Evolutionary conservation across 108 stramenopile genomes (phyloP).

Genomic region (Skeletonema costatum): DNA sequence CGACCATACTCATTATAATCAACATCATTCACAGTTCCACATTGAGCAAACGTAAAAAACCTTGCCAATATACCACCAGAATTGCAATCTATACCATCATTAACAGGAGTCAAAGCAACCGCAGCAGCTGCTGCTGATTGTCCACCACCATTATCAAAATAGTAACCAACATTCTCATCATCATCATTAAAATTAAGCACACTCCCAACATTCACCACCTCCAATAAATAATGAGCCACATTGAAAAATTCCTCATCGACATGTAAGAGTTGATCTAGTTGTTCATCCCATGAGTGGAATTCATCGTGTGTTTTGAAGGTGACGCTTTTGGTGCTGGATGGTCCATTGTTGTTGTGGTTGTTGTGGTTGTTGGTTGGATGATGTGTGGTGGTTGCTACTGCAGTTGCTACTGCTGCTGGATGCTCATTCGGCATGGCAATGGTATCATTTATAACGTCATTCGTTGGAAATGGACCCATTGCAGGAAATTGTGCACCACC

Average conservation of each 20-base stretch:
- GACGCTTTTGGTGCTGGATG: constrained; percentile 11
- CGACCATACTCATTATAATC: not conserved
- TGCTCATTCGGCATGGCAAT: no score
- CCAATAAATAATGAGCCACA: constrained; percentile 28
- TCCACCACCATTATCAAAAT: not conserved
- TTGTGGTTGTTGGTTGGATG: not conserved
- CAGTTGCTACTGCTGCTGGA: not conserved
- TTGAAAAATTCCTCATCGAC: constrained; percentile 40
- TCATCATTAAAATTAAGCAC: not conserved
- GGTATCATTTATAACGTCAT: no score
- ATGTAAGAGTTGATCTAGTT: constrained; percentile 29
- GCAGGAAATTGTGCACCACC: not conserved
- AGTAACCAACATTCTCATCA: not conserved
- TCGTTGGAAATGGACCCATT: not conserved
- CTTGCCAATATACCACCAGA: not conserved
- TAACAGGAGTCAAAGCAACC: not conserved
- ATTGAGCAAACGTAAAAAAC: not conserved
- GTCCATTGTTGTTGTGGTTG: not conserved
- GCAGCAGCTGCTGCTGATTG: no score
- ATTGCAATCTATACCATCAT: not conserved
- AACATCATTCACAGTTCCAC: not conserved
- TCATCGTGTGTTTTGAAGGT: constrained; percentile 35
- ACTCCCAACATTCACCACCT: constrained; percentile 7
- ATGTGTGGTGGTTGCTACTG: not conserved
- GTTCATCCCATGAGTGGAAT: constrained; percentile 39